These are phyloP conservation scores for Colletotrichum cordylinicola DNA, from an alignment of 2,329 filamentous ascomycete genomes.

Conservation along the genomic window DNA sequence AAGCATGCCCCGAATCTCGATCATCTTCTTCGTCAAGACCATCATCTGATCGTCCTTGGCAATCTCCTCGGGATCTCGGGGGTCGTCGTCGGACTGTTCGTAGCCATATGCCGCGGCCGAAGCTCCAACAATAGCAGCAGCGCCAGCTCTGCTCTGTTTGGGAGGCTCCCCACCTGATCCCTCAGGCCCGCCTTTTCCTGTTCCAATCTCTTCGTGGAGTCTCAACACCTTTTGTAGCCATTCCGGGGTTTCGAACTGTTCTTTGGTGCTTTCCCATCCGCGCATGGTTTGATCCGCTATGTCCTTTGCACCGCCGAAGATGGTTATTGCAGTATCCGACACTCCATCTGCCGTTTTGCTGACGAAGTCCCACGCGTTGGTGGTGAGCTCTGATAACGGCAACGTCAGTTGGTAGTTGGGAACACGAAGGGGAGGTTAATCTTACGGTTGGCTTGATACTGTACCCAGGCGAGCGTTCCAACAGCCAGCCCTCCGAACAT, in stretches of 20 bases:
- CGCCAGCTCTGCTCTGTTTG: conserved; percentile 64
- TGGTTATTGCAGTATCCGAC: conserved; percentile 67
- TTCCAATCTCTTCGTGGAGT: conserved; percentile 64
- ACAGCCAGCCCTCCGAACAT: conserved; percentile 90
- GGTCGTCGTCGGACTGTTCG: conserved; percentile 71
- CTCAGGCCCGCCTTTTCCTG: conserved; percentile 50
- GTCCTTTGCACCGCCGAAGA: conserved; percentile 76
- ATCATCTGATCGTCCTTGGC: conserved; percentile 99
- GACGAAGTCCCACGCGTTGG: conserved; percentile 78
- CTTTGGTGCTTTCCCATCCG: conserved; percentile 86
- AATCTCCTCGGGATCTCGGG: conserved; percentile 65
- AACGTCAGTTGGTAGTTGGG: not conserved
- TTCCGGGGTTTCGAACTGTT: conserved; percentile 70
- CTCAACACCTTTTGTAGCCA: conserved; percentile 81
- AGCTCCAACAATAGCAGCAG: conserved; percentile 71
- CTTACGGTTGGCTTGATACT: conserved; percentile 92
- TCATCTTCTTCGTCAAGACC: conserved; percentile 99
- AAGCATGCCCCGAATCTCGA: conserved; percentile 92
- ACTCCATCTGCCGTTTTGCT: conserved; percentile 76
- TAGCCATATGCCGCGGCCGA: conserved; percentile 82
- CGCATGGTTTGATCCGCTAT: conserved; percentile 80
- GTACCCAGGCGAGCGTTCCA: conserved; percentile 87
- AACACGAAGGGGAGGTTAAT: not conserved
- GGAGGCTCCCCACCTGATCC: conserved; percentile 59
- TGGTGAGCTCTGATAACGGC: conserved; percentile 67